These are phyloP conservation scores for Prunella vulgaris DNA, from an alignment of 257 asterid species.

Conservation along the genomic window DNA sequence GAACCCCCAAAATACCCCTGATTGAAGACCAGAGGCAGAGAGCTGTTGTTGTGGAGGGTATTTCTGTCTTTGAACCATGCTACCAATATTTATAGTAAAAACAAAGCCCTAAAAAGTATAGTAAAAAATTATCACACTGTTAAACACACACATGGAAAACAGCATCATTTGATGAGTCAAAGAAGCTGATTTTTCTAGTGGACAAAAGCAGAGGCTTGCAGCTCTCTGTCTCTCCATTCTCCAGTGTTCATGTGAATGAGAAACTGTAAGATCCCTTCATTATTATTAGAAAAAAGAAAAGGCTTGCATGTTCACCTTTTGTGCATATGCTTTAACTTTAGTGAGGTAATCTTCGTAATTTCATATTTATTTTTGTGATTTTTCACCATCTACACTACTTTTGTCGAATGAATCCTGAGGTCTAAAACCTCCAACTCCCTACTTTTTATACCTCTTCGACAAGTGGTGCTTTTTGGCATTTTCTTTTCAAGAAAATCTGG, in stretches of 20 bases:
- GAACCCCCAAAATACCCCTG: conserved; percentile 28
- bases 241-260: conserved; percentile 35
- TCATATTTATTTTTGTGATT: not conserved
- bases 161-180: conserved; percentile 44
- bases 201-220: conserved; percentile 26
- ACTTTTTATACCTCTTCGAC: conserved; percentile 16
- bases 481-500: conserved; percentile 16
- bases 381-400: conserved; percentile 23
- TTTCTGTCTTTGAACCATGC: conserved; percentile 7
- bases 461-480: conserved; percentile 27
- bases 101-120: conserved; percentile 38
- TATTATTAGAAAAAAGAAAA: not conserved
- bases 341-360: conserved; percentile 21
- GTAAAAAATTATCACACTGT: conserved; percentile 37
- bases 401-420: not conserved
- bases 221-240: conserved; percentile 34
- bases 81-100: conserved; percentile 21
- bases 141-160: conserved; percentile 26
- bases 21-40: not conserved
- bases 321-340: conserved; percentile 34
- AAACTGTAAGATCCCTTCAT: not conserved
- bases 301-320: conserved; percentile 48
- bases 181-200: conserved; percentile 30
- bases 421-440: conserved; percentile 13
- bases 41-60: conserved; percentile 3